Evolutionary conservation across 257 asterid species (phyloP).

Genomic region (Nicotiana benthamiana): DNA sequence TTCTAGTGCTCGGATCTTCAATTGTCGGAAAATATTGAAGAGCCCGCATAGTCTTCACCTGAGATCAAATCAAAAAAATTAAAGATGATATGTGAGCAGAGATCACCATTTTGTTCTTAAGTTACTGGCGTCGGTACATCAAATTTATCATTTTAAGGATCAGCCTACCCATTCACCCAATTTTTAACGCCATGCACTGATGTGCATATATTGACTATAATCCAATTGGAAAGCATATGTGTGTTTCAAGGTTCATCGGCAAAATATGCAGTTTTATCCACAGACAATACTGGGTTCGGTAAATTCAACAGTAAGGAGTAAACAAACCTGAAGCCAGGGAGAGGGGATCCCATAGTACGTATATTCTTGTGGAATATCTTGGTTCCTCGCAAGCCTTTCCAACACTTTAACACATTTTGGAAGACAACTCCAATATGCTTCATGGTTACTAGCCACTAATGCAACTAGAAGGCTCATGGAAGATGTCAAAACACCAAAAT

Average conservation of each 20-base stretch:
- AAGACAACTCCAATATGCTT: slow-evolving; percentile 95
- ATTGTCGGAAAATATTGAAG: slow-evolving; percentile 96
- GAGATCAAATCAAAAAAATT: background rate
- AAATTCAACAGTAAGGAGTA: slow-evolving; percentile 6
- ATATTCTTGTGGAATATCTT: slow-evolving; percentile 97
- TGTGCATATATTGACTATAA: background rate
- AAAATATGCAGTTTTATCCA: background rate
- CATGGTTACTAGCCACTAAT: slow-evolving; percentile 90
- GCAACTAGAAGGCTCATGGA: slow-evolving; percentile 97
- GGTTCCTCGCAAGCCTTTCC: slow-evolving; percentile 95
- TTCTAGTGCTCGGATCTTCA: slow-evolving; percentile 97
- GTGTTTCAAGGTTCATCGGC: background rate
- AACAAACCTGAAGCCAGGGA: slow-evolving; percentile 98
- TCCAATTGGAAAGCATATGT: background rate
- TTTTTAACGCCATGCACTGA: background rate
- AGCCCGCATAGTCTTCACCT: slow-evolving; percentile 99
- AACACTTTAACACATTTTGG: slow-evolving; percentile 86
- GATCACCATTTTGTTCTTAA: background rate
- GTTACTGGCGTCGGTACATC: background rate
- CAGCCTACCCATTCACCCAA: background rate
- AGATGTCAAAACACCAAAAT: slow-evolving; percentile 95
- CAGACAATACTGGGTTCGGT: background rate
- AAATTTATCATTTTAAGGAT: background rate
- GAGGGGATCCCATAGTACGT: slow-evolving; percentile 99
- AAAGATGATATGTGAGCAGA: slow-evolving; percentile 2